Conservation (phyloP, 108 stramenopile genomes). For the Craspedostauros australis region DNA sequence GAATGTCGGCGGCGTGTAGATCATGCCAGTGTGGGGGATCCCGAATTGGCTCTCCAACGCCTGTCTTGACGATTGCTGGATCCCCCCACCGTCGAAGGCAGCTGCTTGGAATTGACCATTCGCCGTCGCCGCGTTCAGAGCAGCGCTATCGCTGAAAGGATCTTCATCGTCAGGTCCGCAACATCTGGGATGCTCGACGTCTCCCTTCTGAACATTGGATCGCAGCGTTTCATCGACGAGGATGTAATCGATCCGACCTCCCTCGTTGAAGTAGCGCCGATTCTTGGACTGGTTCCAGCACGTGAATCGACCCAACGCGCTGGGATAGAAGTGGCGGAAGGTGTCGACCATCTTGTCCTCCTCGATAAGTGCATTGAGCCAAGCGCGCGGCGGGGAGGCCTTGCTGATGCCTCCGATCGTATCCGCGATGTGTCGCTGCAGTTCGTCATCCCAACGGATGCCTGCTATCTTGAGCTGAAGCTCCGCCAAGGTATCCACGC, state of each 20-base stretch:
- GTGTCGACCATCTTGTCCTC: conserved; percentile 84
- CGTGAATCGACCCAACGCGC: conserved; percentile 77
- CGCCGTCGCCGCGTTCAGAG: conserved; percentile 72
- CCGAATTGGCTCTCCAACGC: conserved; percentile 68
- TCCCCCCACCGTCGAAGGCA: conserved; percentile 82
- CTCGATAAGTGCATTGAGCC: conserved; percentile 56
- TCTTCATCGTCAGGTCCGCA: conserved; percentile 20
- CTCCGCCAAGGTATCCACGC: conserved; percentile 52
- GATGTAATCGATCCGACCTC: conserved; percentile 84
- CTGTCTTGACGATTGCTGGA: conserved; percentile 48
- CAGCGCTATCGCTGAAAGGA: conserved; percentile 66
- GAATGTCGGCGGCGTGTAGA: conserved; percentile 87
- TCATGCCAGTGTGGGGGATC: conserved; percentile 74
- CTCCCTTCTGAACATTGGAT: conserved; percentile 24
- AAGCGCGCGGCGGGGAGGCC: conserved; percentile 46
- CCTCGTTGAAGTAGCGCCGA: conserved; percentile 76
- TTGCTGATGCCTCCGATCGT: conserved; percentile 37
- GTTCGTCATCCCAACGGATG: conserved; percentile 54
- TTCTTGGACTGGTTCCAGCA: conserved; percentile 89
- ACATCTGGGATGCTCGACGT: conserved; percentile 49
- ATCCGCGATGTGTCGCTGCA: conserved; percentile 41
- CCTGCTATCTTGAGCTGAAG: conserved; percentile 66
- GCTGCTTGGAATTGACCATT: conserved; percentile 62
- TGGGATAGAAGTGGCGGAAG: conserved; percentile 78
- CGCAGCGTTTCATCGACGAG: conserved; percentile 62